A percentile compares a stretch with the other conserved stretches of the same genome.
Evolutionary conservation across 139 green algal genomes (phyloP).

Genomic region (Nannochloris sp.): DNA sequence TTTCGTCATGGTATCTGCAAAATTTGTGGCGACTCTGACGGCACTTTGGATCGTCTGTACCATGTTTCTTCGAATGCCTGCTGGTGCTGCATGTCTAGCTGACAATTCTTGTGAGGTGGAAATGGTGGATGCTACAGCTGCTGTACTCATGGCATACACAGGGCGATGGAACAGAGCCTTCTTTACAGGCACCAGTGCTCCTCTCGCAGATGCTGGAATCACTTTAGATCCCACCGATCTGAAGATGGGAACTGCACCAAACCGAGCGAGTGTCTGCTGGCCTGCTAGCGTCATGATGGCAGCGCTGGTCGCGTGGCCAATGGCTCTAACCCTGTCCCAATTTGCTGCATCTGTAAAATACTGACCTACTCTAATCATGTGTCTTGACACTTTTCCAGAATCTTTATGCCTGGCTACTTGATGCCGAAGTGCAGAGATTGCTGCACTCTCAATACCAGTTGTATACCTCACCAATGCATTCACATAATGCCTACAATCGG

Average conservation of each 20-base stretch:
- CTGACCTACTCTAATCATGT: slow-evolving; percentile 31
- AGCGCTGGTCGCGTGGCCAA: slow-evolving; percentile 8
- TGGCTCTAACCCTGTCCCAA: slow-evolving; percentile 31
- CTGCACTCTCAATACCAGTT: slow-evolving; percentile 38
- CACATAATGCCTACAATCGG: slow-evolving; percentile 59
- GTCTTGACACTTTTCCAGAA: slow-evolving; percentile 6
- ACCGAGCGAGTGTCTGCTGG: slow-evolving; percentile 10
- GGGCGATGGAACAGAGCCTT: slow-evolving; percentile 14
- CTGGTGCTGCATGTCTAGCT: not conserved
- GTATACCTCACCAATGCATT: slow-evolving; percentile 53
- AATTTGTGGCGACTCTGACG: slow-evolving; percentile 4
- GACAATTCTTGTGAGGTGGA: not conserved
- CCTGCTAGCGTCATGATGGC: slow-evolving; percentile 14
- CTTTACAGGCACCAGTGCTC: slow-evolving; percentile 6
- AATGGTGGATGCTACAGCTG: slow-evolving; percentile 19
- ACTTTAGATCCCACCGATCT: not conserved
- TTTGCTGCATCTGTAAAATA: slow-evolving; percentile 42
- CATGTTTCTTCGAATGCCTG: not conserved
- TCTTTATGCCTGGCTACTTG: not conserved
- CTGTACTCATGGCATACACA: slow-evolving; percentile 8
- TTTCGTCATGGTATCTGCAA: slow-evolving; percentile 4
- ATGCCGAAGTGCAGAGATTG: slow-evolving; percentile 2
- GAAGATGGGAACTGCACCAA: slow-evolving; percentile 6
- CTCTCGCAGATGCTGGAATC: slow-evolving; percentile 1
- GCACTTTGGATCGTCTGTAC: slow-evolving; percentile 11